Evolutionary conservation across 805 yeast species (phyloP).

Genomic region (Naumovozyma dairenensis): DNA sequence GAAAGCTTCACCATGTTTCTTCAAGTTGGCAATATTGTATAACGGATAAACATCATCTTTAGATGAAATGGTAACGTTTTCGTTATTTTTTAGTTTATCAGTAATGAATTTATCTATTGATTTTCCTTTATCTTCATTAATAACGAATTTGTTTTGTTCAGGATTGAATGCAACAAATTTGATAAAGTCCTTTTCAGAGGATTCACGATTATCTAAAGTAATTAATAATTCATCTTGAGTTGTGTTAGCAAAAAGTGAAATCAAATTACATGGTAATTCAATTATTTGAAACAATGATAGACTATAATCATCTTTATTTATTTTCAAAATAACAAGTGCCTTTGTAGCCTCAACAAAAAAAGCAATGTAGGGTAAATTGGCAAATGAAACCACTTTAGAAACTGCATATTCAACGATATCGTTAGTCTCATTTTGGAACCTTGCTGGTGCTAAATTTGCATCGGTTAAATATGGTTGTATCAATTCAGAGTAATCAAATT

Average conservation of each 20-base stretch:
- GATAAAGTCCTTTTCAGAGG: conserved; percentile 10
- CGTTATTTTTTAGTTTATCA: conserved; percentile 17
- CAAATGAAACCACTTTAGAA: conserved; percentile 33
- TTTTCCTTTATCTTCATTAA: conserved; percentile 13
- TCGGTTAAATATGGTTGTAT: conserved; percentile 40
- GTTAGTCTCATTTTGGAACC: conserved; percentile 46
- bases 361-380: conserved; percentile 28
- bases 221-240: conserved; percentile 27
- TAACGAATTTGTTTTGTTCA: conserved; percentile 12
- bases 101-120: conserved; percentile 17
- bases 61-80: conserved; percentile 29
- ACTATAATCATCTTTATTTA: conserved; percentile 14
- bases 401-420: conserved; percentile 44
- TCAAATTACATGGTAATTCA: conserved; percentile 25
- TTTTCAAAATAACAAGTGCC: conserved; percentile 29
- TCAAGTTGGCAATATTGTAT: conserved; percentile 39
- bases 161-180: conserved; percentile 16
- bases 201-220: conserved; percentile 28
- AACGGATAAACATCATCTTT: conserved; percentile 38
- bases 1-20: conserved; percentile 50
- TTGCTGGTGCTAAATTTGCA: conserved; percentile 51
- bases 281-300: conserved; percentile 21
- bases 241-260: conserved; percentile 26
- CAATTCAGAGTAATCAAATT: conserved; percentile 38
- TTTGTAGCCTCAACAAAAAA: conserved; percentile 46